These are phyloP conservation scores for Botrytis deweyae DNA, from an alignment of 2,329 filamentous ascomycete species.

Conservation along the genomic window DNA sequence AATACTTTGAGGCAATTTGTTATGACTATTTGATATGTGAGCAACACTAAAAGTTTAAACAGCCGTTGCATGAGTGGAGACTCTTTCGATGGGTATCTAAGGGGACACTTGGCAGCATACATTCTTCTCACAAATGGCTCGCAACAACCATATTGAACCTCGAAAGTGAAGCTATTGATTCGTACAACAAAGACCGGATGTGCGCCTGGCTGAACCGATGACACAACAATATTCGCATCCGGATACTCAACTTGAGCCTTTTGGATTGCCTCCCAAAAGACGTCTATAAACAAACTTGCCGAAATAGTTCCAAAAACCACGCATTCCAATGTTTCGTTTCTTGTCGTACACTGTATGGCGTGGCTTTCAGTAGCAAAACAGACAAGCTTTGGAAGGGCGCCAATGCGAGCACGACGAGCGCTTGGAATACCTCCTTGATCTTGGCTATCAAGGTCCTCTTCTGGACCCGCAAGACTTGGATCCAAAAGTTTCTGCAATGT, in stretches of 20 bases:
- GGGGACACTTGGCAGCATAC: slow-evolving; percentile 20
- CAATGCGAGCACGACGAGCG: slow-evolving; percentile 1
- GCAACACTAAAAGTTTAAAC: not conserved
- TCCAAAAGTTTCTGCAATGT: not conserved
- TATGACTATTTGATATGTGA: not conserved
- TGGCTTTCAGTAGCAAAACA: slow-evolving; percentile 21
- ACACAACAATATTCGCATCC: not conserved
- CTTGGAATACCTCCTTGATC: slow-evolving; percentile 16
- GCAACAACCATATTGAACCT: slow-evolving; percentile 26
- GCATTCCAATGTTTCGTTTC: slow-evolving; percentile 24
- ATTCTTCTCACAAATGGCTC: slow-evolving; percentile 24
- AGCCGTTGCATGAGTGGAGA: not conserved
- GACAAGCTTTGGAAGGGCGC: slow-evolving; percentile 19
- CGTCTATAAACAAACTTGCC: slow-evolving; percentile 14
- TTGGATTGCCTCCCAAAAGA: slow-evolving; percentile 23
- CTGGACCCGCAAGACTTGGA: not conserved
- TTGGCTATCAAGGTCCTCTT: slow-evolving; percentile 3
- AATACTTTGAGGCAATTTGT: too few species aligned
- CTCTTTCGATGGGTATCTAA: not conserved
- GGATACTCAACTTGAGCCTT: slow-evolving; percentile 6
- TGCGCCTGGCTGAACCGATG: not conserved
- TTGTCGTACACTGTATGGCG: slow-evolving; percentile 17
- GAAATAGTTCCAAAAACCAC: slow-evolving; percentile 25
- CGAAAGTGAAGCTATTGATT: slow-evolving; percentile 23
- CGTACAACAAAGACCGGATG: not conserved